Evolutionary conservation across 78 protist genomes (phyloP).

Genomic region (Dictyostelium firmibasis): DNA sequence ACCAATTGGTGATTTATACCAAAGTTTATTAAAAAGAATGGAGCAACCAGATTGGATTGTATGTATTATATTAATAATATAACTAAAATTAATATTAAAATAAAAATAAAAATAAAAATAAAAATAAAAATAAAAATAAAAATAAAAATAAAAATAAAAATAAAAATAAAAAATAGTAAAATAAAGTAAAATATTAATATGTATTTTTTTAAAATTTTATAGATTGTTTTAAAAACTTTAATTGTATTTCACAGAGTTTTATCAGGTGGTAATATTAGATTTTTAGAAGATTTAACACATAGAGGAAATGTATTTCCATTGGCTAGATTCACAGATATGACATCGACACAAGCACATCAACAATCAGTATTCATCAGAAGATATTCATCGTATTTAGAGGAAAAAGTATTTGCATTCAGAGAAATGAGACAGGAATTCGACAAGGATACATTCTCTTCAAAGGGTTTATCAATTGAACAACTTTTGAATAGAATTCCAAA

Average conservation of each 20-base stretch:
- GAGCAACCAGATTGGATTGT: slow-evolving; percentile 85
- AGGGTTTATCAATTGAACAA: slow-evolving; percentile 70
- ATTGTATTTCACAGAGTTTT: slow-evolving; percentile 76
- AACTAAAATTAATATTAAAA: too few relatives aligned
- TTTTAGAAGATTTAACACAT: slow-evolving; percentile 70
- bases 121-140: background rate
- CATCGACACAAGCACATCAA: slow-evolving; percentile 82
- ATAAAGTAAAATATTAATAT: background rate
- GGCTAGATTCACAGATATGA: slow-evolving; percentile 74
- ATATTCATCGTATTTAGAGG: slow-evolving; percentile 75
- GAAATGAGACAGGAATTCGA: slow-evolving; percentile 62
- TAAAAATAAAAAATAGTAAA: background rate
- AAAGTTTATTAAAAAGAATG: slow-evolving; percentile 52
- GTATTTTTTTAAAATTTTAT: background rate
- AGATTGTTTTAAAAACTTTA: slow-evolving; percentile 78
- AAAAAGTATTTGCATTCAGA: slow-evolving; percentile 63
- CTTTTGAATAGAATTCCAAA: slow-evolving; percentile 61
- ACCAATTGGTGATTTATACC: slow-evolving; percentile 66
- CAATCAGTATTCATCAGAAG: slow-evolving; percentile 78
- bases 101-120: background rate
- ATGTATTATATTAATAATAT: background rate
- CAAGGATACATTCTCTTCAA: slow-evolving; percentile 60
- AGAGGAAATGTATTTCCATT: slow-evolving; percentile 64
- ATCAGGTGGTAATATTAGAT: slow-evolving; percentile 59
- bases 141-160: background rate